phyloP scores from a whole-genome alignment of 129 eudicot species.

The Cynara cardunculus region DNA sequence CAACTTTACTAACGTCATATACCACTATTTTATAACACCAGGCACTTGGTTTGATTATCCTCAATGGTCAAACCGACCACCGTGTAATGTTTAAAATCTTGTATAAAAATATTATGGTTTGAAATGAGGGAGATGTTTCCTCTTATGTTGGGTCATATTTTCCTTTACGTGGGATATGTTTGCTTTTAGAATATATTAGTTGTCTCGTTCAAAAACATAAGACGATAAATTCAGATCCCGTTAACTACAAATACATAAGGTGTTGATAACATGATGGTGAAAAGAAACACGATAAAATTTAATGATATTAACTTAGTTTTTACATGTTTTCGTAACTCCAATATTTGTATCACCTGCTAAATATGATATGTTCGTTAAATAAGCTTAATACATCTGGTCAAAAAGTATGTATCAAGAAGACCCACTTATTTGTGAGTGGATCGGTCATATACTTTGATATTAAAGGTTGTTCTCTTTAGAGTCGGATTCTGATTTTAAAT shows the following conservation, averaged over 20 bases:
- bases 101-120: neutral
- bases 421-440: neutral
- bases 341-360: neutral
- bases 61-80: neutral
- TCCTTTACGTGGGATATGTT: neutral
- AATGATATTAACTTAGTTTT: neutral
- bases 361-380: neutral
- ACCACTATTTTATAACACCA: neutral
- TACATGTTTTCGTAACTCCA: neutral
- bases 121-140: neutral
- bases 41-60: neutral
- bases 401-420: neutral
- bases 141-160: neutral
- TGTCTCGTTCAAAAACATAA: neutral
- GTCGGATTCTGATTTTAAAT: neutral
- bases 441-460: slow-evolving; percentile 11
- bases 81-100: neutral
- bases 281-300: neutral
- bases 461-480: neutral
- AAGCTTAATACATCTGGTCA: slow-evolving; percentile 1
- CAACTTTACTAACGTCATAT: neutral
- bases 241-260: neutral
- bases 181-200: neutral
- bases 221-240: no score
- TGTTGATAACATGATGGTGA: neutral